Evolutionary conservation across 345 rosid genomes (phyloP).

Genomic region (Citrus unshiu): DNA sequence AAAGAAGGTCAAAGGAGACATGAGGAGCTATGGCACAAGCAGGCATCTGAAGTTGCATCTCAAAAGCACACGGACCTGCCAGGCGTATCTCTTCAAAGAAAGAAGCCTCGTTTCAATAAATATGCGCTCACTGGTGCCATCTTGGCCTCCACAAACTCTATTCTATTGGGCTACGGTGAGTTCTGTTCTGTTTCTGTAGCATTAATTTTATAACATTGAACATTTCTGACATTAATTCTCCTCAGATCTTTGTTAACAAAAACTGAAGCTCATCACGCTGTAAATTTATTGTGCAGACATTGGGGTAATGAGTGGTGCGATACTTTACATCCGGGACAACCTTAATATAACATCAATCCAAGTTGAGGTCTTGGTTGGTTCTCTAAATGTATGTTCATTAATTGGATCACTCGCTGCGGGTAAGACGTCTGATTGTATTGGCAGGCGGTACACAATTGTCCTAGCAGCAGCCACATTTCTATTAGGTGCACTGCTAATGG

Average conservation of each 20-base stretch:
- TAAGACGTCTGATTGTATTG: conserved; percentile 55
- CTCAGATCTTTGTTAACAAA: not conserved
- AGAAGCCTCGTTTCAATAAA: conserved; percentile 31
- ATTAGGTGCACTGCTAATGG: conserved; percentile 51
- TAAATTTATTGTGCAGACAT: conserved; percentile 34
- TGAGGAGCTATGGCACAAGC: not conserved
- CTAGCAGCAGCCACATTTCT: conserved; percentile 50
- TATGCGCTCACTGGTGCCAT: conserved; percentile 60
- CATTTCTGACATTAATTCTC: not conserved
- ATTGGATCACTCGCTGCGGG: conserved; percentile 52
- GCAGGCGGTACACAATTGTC: conserved; percentile 51
- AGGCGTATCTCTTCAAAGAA: not conserved
- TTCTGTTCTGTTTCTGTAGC: not conserved
- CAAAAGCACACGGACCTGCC: not conserved
- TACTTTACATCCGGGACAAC: conserved; percentile 41
- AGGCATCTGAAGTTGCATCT: not conserved
- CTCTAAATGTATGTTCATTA: conserved; percentile 47
- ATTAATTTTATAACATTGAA: too few relatives aligned
- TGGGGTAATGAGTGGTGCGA: conserved; percentile 71
- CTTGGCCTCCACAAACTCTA: conserved; percentile 66
- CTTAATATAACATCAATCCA: conserved; percentile 42
- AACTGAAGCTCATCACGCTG: not conserved
- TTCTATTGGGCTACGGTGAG: conserved; percentile 72
- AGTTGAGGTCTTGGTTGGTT: conserved; percentile 54
- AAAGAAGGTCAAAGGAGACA: not conserved